These are phyloP conservation scores for Ceratobasidium sp. DNA, from an alignment of 1,284 basidiomycete genomes.

Conservation along the genomic window DNA sequence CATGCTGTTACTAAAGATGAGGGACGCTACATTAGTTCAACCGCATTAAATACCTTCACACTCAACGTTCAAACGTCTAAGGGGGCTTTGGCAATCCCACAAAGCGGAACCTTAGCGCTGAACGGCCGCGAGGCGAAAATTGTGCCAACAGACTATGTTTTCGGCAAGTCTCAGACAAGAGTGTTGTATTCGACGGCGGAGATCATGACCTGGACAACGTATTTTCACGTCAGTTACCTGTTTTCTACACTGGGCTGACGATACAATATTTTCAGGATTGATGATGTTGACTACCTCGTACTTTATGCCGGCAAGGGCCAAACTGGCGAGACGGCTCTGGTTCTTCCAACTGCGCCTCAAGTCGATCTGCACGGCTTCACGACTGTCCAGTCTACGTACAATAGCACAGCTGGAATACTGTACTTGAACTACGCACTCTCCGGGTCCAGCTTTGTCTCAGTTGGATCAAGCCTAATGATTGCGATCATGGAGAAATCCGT, in stretches of 20 bases:
- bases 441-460: constrained; percentile 58
- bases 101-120: constrained; percentile 41
- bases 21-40: not conserved
- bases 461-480: constrained; percentile 49
- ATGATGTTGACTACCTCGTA: constrained; percentile 45
- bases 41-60: constrained; percentile 35
- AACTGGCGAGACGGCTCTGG: constrained; percentile 62
- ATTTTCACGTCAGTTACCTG: not conserved
- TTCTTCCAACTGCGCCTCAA: constrained; percentile 56
- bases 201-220: constrained; percentile 50
- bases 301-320: constrained; percentile 54
- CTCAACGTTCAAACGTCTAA: constrained; percentile 46
- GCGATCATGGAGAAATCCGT: constrained; percentile 44
- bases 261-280: constrained; percentile 15
- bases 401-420: constrained; percentile 59
- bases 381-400: constrained; percentile 55
- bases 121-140: constrained; percentile 48
- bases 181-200: constrained; percentile 44
- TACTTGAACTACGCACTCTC: constrained; percentile 57
- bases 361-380: constrained; percentile 55
- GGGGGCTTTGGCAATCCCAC: constrained; percentile 47
- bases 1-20: not conserved
- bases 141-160: constrained; percentile 47
- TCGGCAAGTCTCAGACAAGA: constrained; percentile 32
- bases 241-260: constrained; percentile 36